A percentile compares a stretch with the other conserved stretches of the same genome.
These are phyloP conservation scores for Backusella australiensis DNA, from an alignment of 192 early-diverging fungal species.

Conservation along the genomic window DNA sequence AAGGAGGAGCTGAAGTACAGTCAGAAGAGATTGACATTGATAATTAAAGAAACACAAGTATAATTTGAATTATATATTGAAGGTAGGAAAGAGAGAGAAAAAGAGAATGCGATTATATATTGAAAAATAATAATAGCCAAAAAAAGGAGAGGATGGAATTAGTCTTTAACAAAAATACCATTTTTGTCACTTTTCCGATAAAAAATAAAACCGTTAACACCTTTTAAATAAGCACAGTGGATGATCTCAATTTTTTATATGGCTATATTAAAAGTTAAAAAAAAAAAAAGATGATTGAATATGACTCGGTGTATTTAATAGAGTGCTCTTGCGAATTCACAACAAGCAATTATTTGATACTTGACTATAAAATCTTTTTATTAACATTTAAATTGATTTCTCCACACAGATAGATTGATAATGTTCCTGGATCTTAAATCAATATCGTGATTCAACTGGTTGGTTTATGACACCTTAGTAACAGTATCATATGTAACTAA, in stretches of 20 bases:
- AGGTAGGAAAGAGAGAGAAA: background rate
- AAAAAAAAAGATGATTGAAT: background rate
- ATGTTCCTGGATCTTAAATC: conserved; percentile 7
- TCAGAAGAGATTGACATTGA: background rate
- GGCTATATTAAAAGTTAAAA: conserved; percentile 4
- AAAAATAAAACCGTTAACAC: background rate
- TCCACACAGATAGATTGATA: conserved; percentile 9
- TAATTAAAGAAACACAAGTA: background rate
- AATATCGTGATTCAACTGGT: background rate
- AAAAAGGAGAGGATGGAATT: background rate
- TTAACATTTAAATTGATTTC: background rate
- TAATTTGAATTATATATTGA: background rate
- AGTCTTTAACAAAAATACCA: background rate
- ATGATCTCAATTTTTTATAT: background rate
- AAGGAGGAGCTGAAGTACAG: background rate
- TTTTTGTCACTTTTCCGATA: background rate
- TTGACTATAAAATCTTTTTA: background rate
- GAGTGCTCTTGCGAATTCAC: background rate
- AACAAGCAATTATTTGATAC: background rate
- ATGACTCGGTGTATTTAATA: background rate
- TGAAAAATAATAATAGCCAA: background rate
- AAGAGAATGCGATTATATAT: background rate
- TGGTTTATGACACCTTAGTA: background rate
- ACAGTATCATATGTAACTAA: background rate
- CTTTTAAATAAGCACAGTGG: background rate